Evolutionary conservation across 1,139 yeast species (phyloP).

Genomic region (Pichia sp.): DNA sequence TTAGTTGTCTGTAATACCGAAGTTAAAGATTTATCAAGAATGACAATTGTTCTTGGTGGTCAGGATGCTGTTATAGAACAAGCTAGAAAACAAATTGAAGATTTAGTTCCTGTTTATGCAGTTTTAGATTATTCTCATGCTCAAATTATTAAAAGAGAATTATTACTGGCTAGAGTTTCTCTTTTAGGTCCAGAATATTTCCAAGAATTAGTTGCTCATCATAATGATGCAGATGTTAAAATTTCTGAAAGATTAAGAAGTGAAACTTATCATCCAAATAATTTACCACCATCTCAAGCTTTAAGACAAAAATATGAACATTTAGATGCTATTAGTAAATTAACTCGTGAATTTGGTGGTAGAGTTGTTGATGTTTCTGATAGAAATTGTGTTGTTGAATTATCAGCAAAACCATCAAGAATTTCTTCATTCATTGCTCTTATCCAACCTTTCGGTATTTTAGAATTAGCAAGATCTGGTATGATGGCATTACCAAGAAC

Average conservation of each 20-base stretch:
- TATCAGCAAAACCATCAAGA: conserved; percentile 89
- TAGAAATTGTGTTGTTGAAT: conserved; percentile 88
- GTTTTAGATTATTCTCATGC: conserved; percentile 90
- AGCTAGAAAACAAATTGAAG: conserved; percentile 98
- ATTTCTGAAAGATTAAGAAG: conserved; percentile 40
- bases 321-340: conserved; percentile 72
- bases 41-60: conserved; percentile 93
- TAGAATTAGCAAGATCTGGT: conserved; percentile 96
- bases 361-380: conserved; percentile 87
- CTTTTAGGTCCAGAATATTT: conserved; percentile 95
- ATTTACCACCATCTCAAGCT: conserved; percentile 85
- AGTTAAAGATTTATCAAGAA: conserved; percentile 88
- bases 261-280: conserved; percentile 74
- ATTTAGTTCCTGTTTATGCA: conserved; percentile 96
- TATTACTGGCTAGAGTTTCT: conserved; percentile 84
- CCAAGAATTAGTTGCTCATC: conserved; percentile 88
- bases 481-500: conserved; percentile 98
- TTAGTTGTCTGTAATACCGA: conserved; percentile 95
- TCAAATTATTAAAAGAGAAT: conserved; percentile 84
- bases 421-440: conserved; percentile 79
- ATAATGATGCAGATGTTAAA: conserved; percentile 48
- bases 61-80: conserved; percentile 96
- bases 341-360: conserved; percentile 87
- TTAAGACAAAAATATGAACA: conserved; percentile 90
- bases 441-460: conserved; percentile 90